A percentile compares a stretch with the other conserved stretches of the same genome.
phyloP scores from a whole-genome alignment of 2,329 filamentous ascomycete genomes.

The Aspergillus pseudoviridinutans region DNA sequence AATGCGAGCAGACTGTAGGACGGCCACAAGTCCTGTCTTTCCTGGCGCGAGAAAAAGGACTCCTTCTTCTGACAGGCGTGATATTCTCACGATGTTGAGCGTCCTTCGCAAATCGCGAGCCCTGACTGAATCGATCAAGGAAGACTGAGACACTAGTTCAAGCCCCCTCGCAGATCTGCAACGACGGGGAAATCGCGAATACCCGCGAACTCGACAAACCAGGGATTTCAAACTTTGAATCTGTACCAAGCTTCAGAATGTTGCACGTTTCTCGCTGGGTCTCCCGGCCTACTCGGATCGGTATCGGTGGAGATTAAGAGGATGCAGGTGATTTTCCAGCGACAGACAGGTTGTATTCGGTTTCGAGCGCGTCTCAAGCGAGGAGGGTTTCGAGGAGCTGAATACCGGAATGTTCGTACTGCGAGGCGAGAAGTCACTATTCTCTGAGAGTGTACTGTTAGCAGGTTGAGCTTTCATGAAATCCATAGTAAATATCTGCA shows the following conservation, averaged over 20 bases:
- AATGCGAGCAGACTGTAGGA: slow-evolving; percentile 10
- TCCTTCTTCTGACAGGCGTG: neutral
- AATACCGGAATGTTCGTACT: neutral
- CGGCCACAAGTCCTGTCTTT: neutral
- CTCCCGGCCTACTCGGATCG: neutral
- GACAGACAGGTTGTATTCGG: neutral
- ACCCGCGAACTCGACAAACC: neutral
- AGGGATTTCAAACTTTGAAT: neutral
- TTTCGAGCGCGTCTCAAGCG: neutral
- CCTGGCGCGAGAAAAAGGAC: neutral
- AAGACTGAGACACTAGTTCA: slow-evolving; percentile 10
- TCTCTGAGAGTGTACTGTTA: neutral
- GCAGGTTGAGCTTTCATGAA: neutral
- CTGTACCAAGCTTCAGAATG: neutral
- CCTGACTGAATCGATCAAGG: neutral
- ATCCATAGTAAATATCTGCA: neutral
- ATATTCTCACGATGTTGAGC: neutral
- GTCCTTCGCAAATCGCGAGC: neutral
- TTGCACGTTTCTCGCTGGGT: neutral
- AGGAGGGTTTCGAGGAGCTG: neutral
- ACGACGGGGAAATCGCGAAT: neutral
- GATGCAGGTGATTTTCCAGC: neutral
- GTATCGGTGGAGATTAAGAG: neutral
- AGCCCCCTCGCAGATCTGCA: slow-evolving; percentile 11
- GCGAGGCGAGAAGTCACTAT: neutral